Base-by-base conservation (phyloP, 495 filamentous ascomycete genomes). In the Pseudomonodictys pantanalensis region DNA sequence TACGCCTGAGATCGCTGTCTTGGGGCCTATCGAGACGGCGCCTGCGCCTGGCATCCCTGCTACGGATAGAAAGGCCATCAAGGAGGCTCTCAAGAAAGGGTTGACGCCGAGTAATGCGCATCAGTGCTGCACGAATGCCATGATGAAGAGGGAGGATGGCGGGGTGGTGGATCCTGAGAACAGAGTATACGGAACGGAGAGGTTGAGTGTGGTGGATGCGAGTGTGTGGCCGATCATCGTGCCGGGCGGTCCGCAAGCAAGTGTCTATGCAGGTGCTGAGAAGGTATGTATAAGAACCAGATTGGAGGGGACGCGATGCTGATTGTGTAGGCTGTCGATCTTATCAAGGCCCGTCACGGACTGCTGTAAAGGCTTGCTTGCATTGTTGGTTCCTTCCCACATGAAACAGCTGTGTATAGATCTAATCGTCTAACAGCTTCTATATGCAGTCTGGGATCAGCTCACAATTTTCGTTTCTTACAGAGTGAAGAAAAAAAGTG, bases 191-290 rank as follows among this genome's bases (percentile, higher is more conserved):
- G 58, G 58, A 11, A 43, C 35, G 6, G 20, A 28, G 22, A 15
- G 51, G 22, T 38, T 61, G 43, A 54, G 58, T 39, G 41, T 61
- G 8, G 51, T 55, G 4, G 58, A 61, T 55, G 58, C 41, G 25
- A 61, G 58, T 26, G 23, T 55, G 22, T 61, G 49, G 50, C 58
- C 58, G n/a, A 20, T 48, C 29, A 42, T 55, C 23, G 42, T 49
- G 15, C 22, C 25, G 3, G 22, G 49, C 2, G 58, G 49, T 2
- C 58, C 58, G 6, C 20, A 30, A 22, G 49, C 58, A 1, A 61
- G 30, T 12, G 58, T 61, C 11, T 61, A 61, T 28, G 58, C 44
- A 2, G 51, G 24, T 11, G 58, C 49, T 38, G 58, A 61, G 24
- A 61, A 61, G 32, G 58, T 52, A 18, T 51, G 56, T 52, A n/a